These are phyloP conservation scores for Lactarius hengduanensis DNA, from an alignment of 768 basidiomycete genomes.

Conservation along the genomic window DNA sequence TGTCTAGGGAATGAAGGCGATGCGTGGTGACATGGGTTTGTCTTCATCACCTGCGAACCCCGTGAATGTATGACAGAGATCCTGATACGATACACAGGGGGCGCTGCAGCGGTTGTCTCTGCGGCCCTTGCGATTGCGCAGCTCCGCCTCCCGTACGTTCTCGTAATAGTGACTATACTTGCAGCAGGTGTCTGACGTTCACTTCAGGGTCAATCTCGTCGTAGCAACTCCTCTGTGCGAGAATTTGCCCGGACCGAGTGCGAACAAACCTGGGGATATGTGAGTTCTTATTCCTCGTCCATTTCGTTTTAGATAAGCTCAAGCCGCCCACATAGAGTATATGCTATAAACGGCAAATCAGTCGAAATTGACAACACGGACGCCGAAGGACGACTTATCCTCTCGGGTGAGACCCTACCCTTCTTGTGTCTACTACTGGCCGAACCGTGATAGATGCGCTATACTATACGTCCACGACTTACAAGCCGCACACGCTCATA, in stretches of 20 bases:
- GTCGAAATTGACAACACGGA: constrained; percentile 88
- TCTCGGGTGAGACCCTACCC: constrained; percentile 52
- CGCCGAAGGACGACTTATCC: constrained; percentile 75
- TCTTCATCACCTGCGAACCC: background rate
- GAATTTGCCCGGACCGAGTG: constrained; percentile 74
- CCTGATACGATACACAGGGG: constrained; percentile 43
- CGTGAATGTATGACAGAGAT: background rate
- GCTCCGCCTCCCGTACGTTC: constrained; percentile 72
- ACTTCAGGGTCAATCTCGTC: constrained; percentile 67
- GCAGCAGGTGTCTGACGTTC: background rate
- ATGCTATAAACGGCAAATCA: constrained; percentile 87
- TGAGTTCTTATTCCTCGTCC: constrained; percentile 37
- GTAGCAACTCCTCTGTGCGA: constrained; percentile 74
- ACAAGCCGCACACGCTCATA: constrained; percentile 77
- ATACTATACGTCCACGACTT: constrained; percentile 75
- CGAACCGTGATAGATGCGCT: constrained; percentile 61
- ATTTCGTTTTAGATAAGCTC: background rate
- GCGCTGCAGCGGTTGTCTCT: constrained; percentile 75
- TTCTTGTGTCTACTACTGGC: background rate
- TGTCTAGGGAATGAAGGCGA: constrained; percentile 70
- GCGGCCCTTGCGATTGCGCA: constrained; percentile 77
- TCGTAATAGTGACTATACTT: background rate
- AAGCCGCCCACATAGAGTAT: constrained; percentile 47
- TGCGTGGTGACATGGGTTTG: constrained; percentile 86
- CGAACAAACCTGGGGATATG: constrained; percentile 82